A percentile compares a stretch with the other conserved stretches of the same genome.
Evolutionary conservation across 305 asterid genomes (phyloP).

Genomic region (Fraxinus nigra): DNA sequence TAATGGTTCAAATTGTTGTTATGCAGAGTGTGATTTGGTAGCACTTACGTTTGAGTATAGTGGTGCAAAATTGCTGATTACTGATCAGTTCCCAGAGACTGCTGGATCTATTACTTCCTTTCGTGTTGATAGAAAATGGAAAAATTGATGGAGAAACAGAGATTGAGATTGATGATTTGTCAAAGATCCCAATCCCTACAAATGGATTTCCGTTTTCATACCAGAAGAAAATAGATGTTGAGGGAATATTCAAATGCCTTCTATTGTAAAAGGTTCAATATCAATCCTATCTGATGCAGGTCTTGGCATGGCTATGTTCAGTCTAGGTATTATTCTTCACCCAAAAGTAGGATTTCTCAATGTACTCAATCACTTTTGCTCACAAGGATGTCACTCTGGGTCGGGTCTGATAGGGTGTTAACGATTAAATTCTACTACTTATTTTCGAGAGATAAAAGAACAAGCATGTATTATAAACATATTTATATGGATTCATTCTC

Average conservation of each 20-base stretch:
- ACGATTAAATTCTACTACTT: background rate
- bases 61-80: slow-evolving; percentile 69
- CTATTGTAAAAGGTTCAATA: slow-evolving; percentile 76
- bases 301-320: slow-evolving; percentile 78
- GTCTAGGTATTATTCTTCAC: slow-evolving; percentile 37
- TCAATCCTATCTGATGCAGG: slow-evolving; percentile 90
- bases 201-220: slow-evolving; percentile 51
- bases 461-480: too few relatives aligned
- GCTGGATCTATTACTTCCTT: slow-evolving; percentile 82
- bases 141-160: slow-evolving; percentile 51
- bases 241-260: slow-evolving; percentile 73
- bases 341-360: background rate
- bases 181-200: slow-evolving; percentile 33
- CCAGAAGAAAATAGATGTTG: slow-evolving; percentile 53
- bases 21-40: slow-evolving; percentile 90
- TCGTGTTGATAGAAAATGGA: slow-evolving; percentile 45
- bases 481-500: too few relatives aligned
- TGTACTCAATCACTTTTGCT: background rate
- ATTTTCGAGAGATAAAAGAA: background rate
- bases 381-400: background rate
- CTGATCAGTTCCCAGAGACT: slow-evolving; percentile 85
- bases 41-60: slow-evolving; percentile 80
- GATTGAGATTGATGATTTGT: slow-evolving; percentile 52
- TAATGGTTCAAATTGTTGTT: slow-evolving; percentile 90
- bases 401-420: background rate